These are phyloP conservation scores for Tulasnella sp. DNA, from an alignment of 768 basidiomycete genomes.

Conservation along the genomic window DNA sequence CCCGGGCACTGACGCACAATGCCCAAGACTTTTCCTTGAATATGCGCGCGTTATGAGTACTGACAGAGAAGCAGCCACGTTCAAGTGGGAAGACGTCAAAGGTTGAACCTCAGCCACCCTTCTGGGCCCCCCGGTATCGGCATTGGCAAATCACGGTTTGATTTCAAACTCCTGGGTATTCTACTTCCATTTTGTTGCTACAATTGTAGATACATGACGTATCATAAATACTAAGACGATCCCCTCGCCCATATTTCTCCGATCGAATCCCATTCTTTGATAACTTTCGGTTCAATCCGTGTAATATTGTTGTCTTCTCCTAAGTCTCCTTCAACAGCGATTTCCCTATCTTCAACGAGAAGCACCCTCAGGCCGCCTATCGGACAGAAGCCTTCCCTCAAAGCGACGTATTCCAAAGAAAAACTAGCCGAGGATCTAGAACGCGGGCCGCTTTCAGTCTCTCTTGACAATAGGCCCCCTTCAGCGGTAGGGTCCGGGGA, in stretches of 20 bases:
- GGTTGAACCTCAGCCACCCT: no score
- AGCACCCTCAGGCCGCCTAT: constrained; percentile 72
- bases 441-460: constrained; percentile 35
- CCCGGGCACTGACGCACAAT: not conserved
- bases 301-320: constrained; percentile 31
- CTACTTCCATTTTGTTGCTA: not conserved
- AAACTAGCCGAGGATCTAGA: constrained; percentile 52
- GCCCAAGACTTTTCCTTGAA: constrained; percentile 51
- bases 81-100: constrained; percentile 18
- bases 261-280: constrained; percentile 70
- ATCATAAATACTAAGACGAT: not conserved
- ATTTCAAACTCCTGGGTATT: no score
- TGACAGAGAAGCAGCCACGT: constrained; percentile 46
- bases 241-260: constrained; percentile 62
- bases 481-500: constrained; percentile 11
- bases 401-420: constrained; percentile 58
- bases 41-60: constrained; percentile 52
- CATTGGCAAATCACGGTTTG: no score
- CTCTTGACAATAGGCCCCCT: constrained; percentile 32
- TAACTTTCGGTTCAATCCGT: constrained; percentile 44
- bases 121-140: no score
- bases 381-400: constrained; percentile 55
- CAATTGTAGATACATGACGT: not conserved
- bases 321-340: constrained; percentile 38
- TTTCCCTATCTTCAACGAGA: constrained; percentile 54